Evolutionary conservation across 2,329 filamentous ascomycete species (phyloP).

Genomic region (Ophiostoma triangulosporum): DNA sequence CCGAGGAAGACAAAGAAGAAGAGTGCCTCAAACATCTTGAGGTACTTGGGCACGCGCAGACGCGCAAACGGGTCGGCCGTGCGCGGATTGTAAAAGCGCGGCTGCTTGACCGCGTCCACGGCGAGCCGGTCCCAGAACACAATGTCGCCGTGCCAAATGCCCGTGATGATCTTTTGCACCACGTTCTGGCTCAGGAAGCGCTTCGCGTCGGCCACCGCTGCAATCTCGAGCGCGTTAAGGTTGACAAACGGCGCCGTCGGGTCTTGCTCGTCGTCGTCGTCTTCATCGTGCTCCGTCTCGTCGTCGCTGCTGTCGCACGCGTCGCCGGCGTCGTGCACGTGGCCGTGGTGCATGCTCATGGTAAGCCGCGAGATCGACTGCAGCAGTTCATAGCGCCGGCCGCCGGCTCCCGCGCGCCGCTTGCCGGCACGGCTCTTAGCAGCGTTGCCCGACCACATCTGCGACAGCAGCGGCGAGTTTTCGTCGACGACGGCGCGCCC

Average conservation of each 20-base stretch:
- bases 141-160: constrained; percentile 77
- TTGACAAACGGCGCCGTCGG: constrained; percentile 61
- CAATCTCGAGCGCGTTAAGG: constrained; percentile 78
- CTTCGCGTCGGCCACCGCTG: constrained; percentile 67
- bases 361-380: constrained; percentile 43
- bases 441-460: constrained; percentile 6
- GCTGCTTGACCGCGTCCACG: constrained; percentile 58
- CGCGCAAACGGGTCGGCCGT: constrained; percentile 62
- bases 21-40: constrained; percentile 70
- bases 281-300: constrained; percentile 25
- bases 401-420: constrained; percentile 23
- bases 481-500: constrained; percentile 4
- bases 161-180: constrained; percentile 71
- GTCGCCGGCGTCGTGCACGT: constrained; percentile 32
- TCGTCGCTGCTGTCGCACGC: constrained; percentile 31
- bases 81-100: constrained; percentile 57
- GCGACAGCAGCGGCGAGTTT: constrained; percentile 10
- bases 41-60: constrained; percentile 65
- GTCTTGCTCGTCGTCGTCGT: constrained; percentile 39
- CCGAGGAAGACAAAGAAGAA: constrained; percentile 67
- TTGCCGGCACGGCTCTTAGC: not conserved
- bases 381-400: constrained; percentile 35
- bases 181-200: constrained; percentile 69
- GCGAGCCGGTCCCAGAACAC: constrained; percentile 76
- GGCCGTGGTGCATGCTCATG: constrained; percentile 27